Evolutionary conservation across 768 basidiomycete genomes (phyloP), one percentile per base, ranked within the genome.

Genomic region (Leccinum rimulosum): DNA sequence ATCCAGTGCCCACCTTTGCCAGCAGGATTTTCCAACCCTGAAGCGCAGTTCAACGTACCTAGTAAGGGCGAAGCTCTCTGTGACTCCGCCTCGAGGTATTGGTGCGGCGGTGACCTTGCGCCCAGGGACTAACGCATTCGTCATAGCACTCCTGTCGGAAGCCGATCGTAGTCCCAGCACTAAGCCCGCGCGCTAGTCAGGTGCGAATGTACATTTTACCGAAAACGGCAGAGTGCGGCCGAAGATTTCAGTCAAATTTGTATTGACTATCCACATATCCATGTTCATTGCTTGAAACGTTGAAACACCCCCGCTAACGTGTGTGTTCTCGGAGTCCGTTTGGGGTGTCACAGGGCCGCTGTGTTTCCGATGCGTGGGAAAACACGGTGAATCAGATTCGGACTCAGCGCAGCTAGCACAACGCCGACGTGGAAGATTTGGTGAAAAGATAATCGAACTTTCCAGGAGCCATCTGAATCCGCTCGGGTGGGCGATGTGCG

Each of bases 371-470:
- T 63, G 60, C 61, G 66, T 70, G 70, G 52, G 63, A 65, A 61
- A 60, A 61, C 40, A 51, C 65, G 69, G 69, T 58, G 66, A 70
- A 59, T 65, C 59, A 48, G 10, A 45, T 5, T 19, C 60, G 52
- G 66, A 10, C 83, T 76, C 64, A 87, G 72, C 36, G 87, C 89
- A 10, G 88, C 91, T 28, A 86, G 73, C 55, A 93, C 78, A 36
- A 95, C 92, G 66, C 82, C 85, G 60, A 86, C 71, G 69, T 95
- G 95, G 73, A 97, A 95, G 66, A 96, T 89, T 73, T 95, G 91
- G 76, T 96, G 94, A 86, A 81, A 66, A 91, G 82, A 66, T 82
- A 80, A 75, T 95, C 93, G 74, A 94, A 94, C 62, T 74, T 82
- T 38, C 93, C 92, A 6, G 91, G 91, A 7, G 79, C 75, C 61